Evolutionary conservation across 169 alveolate genomes (phyloP), one percentile per base, ranked within the genome.

Genomic region (Cardiosporidium cionae): DNA sequence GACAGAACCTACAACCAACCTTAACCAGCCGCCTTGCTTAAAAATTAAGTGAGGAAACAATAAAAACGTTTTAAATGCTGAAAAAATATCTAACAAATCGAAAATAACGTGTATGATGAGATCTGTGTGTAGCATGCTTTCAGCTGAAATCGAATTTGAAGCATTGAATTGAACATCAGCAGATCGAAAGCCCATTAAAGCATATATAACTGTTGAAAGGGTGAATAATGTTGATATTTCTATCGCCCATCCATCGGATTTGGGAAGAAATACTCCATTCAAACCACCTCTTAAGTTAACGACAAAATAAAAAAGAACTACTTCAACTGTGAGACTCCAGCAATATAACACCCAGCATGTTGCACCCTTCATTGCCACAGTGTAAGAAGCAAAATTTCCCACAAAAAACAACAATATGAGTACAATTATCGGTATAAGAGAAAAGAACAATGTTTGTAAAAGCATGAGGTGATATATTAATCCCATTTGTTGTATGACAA

Each of bases 81-180:
- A 81, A 7, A 63, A 70, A 23, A 65, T 70, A 29, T 82, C 87
- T 6, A 70, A 65, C 27, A 82, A 52, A 66, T 82, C 87, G 28
- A 82, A 37, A 0, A 74, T 73, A 1, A 82, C 87, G 70, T 82
- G 87, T 16, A 84, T 74, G 29, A 79, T 80, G 52, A 72, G 68
- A 36, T 82, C 87, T 3, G 85, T 74, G 52, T 73, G 87, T 33
- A 82, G 73, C 68, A 82, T 35, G n/a, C 79, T 58, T 52, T 82
- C 87, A n/a, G 82, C 67, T 62, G 83, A 64, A 52, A 82, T 70
- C 52, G 65, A 64, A 27, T 72, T 52, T 28, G 79, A 71, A 23
- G 83, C 79, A 3, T 84, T 83, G 23, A 78, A 70, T 62, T 74
- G 69, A 52, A 65, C 76, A 23, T 78, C 86, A 27, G 80, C 67